phyloP scores from a whole-genome alignment of 2,329 filamentous ascomycete species.

The Huntiella moniliformis region DNA sequence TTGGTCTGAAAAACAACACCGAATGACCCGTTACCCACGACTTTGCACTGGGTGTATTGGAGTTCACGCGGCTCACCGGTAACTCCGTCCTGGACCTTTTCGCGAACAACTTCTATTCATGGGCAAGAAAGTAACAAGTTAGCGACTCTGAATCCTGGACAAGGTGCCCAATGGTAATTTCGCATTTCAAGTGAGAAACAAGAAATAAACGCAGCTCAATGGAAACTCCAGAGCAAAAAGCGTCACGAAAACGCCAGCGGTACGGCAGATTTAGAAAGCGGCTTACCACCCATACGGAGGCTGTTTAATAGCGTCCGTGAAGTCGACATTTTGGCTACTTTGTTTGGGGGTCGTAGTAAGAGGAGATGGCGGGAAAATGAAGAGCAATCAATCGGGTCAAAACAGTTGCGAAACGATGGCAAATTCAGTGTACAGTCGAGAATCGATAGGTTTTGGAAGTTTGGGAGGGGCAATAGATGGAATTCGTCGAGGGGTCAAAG shows the following conservation, averaged over 20 bases:
- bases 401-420: neutral
- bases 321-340: conserved; percentile 7
- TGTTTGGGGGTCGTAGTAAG: neutral
- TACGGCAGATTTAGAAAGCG: conserved; percentile 11
- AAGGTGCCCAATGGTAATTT: too few species aligned
- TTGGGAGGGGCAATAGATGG: conserved; percentile 6
- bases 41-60: conserved; percentile 98
- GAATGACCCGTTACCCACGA: conserved; percentile 96
- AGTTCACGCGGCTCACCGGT: conserved; percentile 93
- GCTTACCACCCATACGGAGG: conserved; percentile 93
- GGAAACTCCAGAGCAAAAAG: neutral
- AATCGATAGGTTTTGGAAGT: neutral
- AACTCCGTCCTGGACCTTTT: conserved; percentile 96
- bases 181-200: too few species aligned
- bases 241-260: too few species aligned
- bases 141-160: neutral
- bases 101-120: conserved; percentile 73
- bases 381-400: neutral
- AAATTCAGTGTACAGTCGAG: too few species aligned
- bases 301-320: conserved; percentile 63
- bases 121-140: neutral
- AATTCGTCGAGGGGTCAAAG: neutral
- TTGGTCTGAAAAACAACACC: conserved; percentile 99
- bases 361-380: conserved; percentile 1
- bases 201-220: neutral